A percentile compares a stretch with the other conserved stretches of the same genome.
phyloP scores from a whole-genome alignment of 1,139 yeast genomes.

The Sugiyamaella paludigena region DNA sequence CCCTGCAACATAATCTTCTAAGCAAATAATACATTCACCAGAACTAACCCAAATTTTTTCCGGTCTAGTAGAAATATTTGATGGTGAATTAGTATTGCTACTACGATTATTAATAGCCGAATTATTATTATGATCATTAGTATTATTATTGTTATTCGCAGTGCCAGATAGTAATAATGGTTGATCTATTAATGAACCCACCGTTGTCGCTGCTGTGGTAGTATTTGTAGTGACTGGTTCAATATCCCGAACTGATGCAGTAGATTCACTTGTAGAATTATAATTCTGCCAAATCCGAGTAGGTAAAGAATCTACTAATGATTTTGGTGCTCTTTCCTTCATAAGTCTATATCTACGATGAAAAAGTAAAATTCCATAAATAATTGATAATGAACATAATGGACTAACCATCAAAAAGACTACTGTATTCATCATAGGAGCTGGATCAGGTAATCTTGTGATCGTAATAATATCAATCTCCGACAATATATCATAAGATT shows the following conservation, averaged over 20 bases:
- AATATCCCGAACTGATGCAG: not conserved
- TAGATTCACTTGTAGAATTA: not conserved
- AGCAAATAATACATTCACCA: constrained; percentile 44
- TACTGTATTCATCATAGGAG: constrained; percentile 38
- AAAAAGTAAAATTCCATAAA: constrained; percentile 38
- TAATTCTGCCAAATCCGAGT: constrained; percentile 35
- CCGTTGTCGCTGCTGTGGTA: too few relatives aligned
- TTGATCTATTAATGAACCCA: too few relatives aligned
- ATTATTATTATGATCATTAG: not conserved
- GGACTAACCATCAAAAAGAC: constrained; percentile 43
- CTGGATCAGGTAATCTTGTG: constrained; percentile 25
- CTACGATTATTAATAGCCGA: not conserved
- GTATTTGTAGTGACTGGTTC: not conserved
- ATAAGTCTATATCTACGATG: constrained; percentile 38
- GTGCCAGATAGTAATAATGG: not conserved
- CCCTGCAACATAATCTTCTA: constrained; percentile 41
- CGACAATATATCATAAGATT: constrained; percentile 34
- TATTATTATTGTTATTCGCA: not conserved
- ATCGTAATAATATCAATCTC: constrained; percentile 33
- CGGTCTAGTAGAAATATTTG: constrained; percentile 5
- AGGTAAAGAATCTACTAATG: constrained; percentile 40
- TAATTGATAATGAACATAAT: constrained; percentile 40
- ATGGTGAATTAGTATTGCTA: not conserved
- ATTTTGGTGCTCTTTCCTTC: constrained; percentile 40
- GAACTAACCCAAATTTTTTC: constrained; percentile 36